Evolutionary conservation across 116 monocot genomes (phyloP), one percentile per base, ranked within the genome.

Genomic region (Trichopus zeylanicus): DNA sequence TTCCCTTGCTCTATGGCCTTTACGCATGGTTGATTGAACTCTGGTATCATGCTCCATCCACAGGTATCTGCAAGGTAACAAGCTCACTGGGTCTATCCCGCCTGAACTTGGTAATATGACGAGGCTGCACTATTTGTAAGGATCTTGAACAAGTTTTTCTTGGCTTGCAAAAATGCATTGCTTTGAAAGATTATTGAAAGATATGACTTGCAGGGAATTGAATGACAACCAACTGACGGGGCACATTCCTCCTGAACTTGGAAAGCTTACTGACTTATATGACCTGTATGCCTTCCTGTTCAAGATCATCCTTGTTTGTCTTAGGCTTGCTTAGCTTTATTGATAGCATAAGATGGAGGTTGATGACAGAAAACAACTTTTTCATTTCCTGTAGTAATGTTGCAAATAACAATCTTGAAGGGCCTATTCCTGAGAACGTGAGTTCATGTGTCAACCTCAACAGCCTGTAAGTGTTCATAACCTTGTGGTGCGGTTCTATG

Each of bases 91-190:
- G 13, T 33, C 76, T 18, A 95, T 95, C 59, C 95, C 95, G 0
- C 87, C 91, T 1, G 87, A 95, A 74, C 87, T 95, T 62, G 95
- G 95, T 29, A 90, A 90, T 68, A 87, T 95, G 95, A 74, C 78
- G 6, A 84, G 72, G 24, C 84, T 95, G 72, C 83, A 87, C 54
- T 95, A 95, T 63, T 46, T 95, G 95, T 95, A 79, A 77, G 79
- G 9, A 47, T 16, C 21, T 49, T 49, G 19, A 42, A 42, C 42
- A 42, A 9, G 7, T 16, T 42, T 42, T 42, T 42, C 12, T 0
- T 15, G 13, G 3, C 16, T 16, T 13, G 1, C 39, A 33, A 33
- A 3, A 12, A n/a, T 16, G 42, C 42, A 42, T 16, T 42, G 42
- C 16, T 16, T 18, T 4, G 13, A 15, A 42, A 9, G 28, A 37